These are phyloP conservation scores for Echium plantagineum DNA, from an alignment of 257 asterid species.

Conservation along the genomic window DNA sequence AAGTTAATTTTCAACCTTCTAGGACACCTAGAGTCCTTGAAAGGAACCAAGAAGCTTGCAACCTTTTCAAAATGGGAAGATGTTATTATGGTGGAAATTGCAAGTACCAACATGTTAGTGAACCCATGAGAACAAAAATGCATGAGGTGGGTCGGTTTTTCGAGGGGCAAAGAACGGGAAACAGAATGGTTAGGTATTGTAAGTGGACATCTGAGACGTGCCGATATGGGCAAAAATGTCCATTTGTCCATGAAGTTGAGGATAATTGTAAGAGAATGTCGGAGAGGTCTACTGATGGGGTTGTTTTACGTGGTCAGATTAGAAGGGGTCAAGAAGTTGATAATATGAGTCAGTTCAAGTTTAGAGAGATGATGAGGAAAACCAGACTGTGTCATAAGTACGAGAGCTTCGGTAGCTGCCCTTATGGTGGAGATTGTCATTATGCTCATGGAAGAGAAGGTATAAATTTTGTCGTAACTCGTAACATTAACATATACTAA, in stretches of 20 bases:
- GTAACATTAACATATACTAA: no score
- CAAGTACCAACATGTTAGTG: not conserved
- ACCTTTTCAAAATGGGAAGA: not conserved
- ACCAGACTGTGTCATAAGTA: not conserved
- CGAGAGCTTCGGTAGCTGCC: not conserved
- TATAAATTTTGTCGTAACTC: no score
- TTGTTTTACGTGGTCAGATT: no score
- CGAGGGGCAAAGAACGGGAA: no score
- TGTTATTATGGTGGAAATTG: not conserved
- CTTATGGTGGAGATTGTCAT: not conserved
- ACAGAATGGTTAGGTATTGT: not conserved
- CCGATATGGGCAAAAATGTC: not conserved
- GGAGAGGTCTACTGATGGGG: not conserved
- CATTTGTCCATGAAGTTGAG: not conserved
- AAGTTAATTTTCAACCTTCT: not conserved
- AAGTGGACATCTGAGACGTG: not conserved
- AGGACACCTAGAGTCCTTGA: no score
- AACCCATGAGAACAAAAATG: not conserved
- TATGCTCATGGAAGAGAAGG: not conserved
- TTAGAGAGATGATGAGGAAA: not conserved
- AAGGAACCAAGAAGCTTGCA: no score
- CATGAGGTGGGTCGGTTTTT: not conserved
- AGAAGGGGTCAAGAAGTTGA: not conserved
- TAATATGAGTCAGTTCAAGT: not conserved
- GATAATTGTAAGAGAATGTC: not conserved